Base-by-base conservation (phyloP, 805 yeast species). In the Myxozyma nipponensis region DNA sequence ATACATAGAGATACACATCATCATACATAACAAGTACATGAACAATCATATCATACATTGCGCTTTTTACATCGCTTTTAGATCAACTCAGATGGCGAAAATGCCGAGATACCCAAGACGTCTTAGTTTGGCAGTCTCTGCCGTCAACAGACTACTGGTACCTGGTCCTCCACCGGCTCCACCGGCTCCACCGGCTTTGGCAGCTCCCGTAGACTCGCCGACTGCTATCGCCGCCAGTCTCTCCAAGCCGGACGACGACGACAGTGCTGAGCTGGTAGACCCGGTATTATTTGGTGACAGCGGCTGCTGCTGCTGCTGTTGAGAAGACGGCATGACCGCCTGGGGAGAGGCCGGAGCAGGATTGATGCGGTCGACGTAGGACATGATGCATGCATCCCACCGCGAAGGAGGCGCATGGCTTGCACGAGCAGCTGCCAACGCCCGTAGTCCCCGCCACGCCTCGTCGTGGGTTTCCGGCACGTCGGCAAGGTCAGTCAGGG, bases 161-260 rank as follows among this genome's bases (percentile, higher is more conserved):
- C 13, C 13, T n/a, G n/a, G n/a, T n/a, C n/a, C n/a, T n/a, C n/a
- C n/a, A n/a, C n/a, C n/a, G n/a, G n/a, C n/a, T n/a, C n/a, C n/a
- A n/a, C n/a, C n/a, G n/a, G n/a, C n/a, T n/a, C n/a, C n/a, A 7
- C 42, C 46, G 7, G n/a, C 7, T 36, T 18, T 15, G n/a, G 37
- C 26, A n/a, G 40, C 32, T n/a, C n/a, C n/a, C 15, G 42, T 37
- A 15, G 42, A 25, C 39, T 52, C 51, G 32, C 57, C 54, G 22
- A 50, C 59, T 4, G 60, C 60, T 21, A 56, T 38, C 36, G 58
- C 52, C 4, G 60, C 60, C 9, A 56, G 42, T 13, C 53, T 42
- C 34, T 56, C 60, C 15, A 56, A 32, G 25, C 54, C 52, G 17
- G 50, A 47, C 23, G 55, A 46, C 13, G 42, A 39, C n/a, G 23